Conservation (phyloP, 2,329 filamentous ascomycete genomes). For the Curvularia spicifera region DNA sequence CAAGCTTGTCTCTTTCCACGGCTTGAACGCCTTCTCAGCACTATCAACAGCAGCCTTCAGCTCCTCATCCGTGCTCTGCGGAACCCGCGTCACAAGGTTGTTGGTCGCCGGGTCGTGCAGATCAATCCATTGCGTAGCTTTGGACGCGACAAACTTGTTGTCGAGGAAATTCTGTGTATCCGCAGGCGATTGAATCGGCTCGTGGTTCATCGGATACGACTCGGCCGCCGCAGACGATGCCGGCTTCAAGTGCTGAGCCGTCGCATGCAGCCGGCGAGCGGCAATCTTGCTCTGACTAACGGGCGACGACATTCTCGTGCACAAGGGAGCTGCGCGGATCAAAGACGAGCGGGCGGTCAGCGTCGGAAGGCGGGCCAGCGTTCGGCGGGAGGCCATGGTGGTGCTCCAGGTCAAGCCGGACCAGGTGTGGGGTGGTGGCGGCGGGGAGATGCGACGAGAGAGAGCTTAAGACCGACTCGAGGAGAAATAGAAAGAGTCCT, state of each 20-base stretch:
- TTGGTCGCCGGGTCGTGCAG: slow-evolving; percentile 84
- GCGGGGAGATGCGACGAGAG: not conserved
- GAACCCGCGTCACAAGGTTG: slow-evolving; percentile 82
- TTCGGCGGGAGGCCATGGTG: slow-evolving; percentile 55
- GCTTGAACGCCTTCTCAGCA: slow-evolving; percentile 75
- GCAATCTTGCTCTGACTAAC: slow-evolving; percentile 50
- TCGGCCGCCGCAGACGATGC: slow-evolving; percentile 59
- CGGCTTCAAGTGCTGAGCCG: slow-evolving; percentile 58
- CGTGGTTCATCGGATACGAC: slow-evolving; percentile 73
- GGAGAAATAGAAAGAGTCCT: slow-evolving; percentile 1
- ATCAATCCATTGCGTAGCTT: slow-evolving; percentile 75
- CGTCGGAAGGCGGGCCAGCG: slow-evolving; percentile 52
- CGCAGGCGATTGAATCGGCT: slow-evolving; percentile 68
- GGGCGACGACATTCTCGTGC: slow-evolving; percentile 50
- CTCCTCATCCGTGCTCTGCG: slow-evolving; percentile 80
- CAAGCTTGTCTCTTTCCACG: slow-evolving; percentile 75
- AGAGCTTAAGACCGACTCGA: slow-evolving; percentile 11
- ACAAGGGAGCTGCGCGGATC: slow-evolving; percentile 45
- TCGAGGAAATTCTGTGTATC: slow-evolving; percentile 83
- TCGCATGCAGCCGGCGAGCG: slow-evolving; percentile 60
- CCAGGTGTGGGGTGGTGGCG: slow-evolving; percentile 4
- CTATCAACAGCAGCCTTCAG: slow-evolving; percentile 76
- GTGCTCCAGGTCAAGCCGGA: slow-evolving; percentile 26
- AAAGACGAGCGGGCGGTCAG: slow-evolving; percentile 49
- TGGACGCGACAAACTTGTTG: slow-evolving; percentile 75